Base-by-base conservation (phyloP, 140 eudicot species). In the Cichorium intybus region DNA sequence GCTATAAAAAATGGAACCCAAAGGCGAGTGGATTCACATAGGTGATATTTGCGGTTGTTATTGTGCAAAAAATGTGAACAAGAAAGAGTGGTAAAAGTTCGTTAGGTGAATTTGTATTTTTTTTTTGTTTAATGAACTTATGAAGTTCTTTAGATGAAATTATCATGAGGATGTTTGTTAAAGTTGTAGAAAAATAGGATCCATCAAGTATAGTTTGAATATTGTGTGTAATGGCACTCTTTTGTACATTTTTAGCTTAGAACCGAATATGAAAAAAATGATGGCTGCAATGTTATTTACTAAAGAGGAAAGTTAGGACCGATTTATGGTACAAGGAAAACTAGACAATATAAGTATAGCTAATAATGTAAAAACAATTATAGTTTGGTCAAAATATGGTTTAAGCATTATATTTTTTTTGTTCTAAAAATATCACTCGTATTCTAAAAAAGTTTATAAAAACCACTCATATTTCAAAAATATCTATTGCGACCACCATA, bases 181-280 rank as follows among this genome's bases (percentile, higher is more conserved):
- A 53, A 41, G 27, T 54, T 68, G 18, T 24, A 35, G 55, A 35
- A 67, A 68, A 68, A 11, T 24, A 68, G 64, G 56, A 35, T 10
- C 28, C 64, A 33, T 15, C 48, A 35, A 54, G 46, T 68, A 37
- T 65, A 65, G 60, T n/a, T 16, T 50, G 34, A 11, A 50, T 68
- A 24, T 54, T 29, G n/a, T 54, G 73, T 54, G 73, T 54, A 53
- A 12, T 9, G 28, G 12, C 72, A 49, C 24, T 39, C 23, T 54
- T 68, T 37, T 68, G 64, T 68, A 68, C 53, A 68, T 54, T 68
- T 20, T 68, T 68, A 68, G 73, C 26, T 62, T 34, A 20, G 53
- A 17, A 8, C 49, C 49, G 26, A 46, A 55, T 31, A 29, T 35
- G 7, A 29, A 49, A 41, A 53, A 52, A 67, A 17, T 15, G 12